Percentiles rank a stretch among this genome's conserved stretches.
phyloP scores from a whole-genome alignment of 495 filamentous ascomycete species.

The Haplographium delicatum region DNA sequence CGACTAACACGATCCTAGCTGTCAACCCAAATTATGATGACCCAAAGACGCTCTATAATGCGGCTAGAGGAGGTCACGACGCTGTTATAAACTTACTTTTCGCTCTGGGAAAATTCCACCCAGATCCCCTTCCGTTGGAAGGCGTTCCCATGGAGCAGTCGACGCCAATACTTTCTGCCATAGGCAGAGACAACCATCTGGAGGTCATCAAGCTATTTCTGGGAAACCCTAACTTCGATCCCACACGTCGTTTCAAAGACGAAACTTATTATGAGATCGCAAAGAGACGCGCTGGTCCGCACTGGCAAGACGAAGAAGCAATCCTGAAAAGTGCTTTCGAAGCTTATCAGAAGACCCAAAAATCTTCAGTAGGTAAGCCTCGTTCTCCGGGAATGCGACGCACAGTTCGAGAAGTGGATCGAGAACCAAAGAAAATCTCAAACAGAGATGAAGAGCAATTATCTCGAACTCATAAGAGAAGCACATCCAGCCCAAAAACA shows the following conservation, averaged over 20 bases:
- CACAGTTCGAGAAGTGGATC: constrained; percentile 48
- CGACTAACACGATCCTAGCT: constrained; percentile 73
- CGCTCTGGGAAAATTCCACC: constrained; percentile 71
- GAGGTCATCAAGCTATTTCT: constrained; percentile 77
- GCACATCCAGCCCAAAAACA: constrained; percentile 42
- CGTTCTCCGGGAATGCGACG: constrained; percentile 47
- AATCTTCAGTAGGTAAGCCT: constrained; percentile 33
- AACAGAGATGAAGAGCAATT: constrained; percentile 39
- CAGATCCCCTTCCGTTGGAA: constrained; percentile 62
- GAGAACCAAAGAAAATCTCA: constrained; percentile 41
- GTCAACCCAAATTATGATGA: constrained; percentile 64
- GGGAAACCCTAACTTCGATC: constrained; percentile 69
- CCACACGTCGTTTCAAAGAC: constrained; percentile 63
- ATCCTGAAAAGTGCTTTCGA: constrained; percentile 77
- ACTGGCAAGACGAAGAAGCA: constrained; percentile 86
- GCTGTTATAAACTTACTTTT: constrained; percentile 80
- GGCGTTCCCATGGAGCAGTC: constrained; percentile 51
- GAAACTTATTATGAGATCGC: constrained; percentile 82
- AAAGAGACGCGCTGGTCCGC: constrained; percentile 69
- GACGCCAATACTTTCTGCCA: constrained; percentile 91
- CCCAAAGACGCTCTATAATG: constrained; percentile 78
- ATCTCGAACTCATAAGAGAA: constrained; percentile 38
- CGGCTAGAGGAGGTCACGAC: constrained; percentile 87
- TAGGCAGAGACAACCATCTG: constrained; percentile 76
- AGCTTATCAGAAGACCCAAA: constrained; percentile 46